A percentile compares a stretch with the other conserved stretches of the same genome.
These are phyloP conservation scores for Aspergillus calidoustus DNA, from an alignment of 2,329 filamentous ascomycete species.

Conservation along the genomic window DNA sequence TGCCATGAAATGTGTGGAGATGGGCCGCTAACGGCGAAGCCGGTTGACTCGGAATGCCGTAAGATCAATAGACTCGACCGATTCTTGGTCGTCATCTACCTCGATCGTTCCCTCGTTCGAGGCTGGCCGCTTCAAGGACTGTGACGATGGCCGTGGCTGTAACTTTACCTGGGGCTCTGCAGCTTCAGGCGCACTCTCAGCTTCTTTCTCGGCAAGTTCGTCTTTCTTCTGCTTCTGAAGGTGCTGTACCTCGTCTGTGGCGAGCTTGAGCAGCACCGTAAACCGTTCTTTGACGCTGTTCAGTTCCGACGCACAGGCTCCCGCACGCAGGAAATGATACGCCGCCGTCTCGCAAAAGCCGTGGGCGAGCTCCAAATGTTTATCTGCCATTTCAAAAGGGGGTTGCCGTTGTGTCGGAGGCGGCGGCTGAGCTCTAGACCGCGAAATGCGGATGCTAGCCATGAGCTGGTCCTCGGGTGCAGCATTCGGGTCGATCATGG, in stretches of 20 bases:
- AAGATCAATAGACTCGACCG: constrained; percentile 27
- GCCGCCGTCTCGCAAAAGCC: constrained; percentile 82
- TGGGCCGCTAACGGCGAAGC: constrained; percentile 8
- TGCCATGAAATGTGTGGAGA: neutral
- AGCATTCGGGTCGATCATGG: neutral
- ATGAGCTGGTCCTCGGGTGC: constrained; percentile 22
- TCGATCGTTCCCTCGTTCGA: constrained; percentile 22
- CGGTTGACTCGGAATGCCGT: constrained; percentile 25
- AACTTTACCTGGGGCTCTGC: constrained; percentile 1
- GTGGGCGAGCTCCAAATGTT: constrained; percentile 78
- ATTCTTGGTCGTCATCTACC: constrained; percentile 25
- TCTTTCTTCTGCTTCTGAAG: constrained; percentile 56
- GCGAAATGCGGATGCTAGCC: constrained; percentile 34
- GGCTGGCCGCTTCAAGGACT: constrained; percentile 9
- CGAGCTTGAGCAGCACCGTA: constrained; percentile 64
- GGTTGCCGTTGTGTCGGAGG: constrained; percentile 52
- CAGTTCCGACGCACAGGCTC: constrained; percentile 80
- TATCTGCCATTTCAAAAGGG: constrained; percentile 75
- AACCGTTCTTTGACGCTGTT: constrained; percentile 70
- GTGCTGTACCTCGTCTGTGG: constrained; percentile 63
- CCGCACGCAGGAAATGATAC: constrained; percentile 86
- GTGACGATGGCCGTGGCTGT: neutral
- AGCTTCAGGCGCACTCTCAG: neutral
- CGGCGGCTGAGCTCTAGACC: constrained; percentile 54
- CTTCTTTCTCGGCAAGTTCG: constrained; percentile 27